A percentile compares a stretch with the other conserved stretches of the same genome.
Conservation (phyloP, 441 rosid species). For the Sinapis alba region DNA sequence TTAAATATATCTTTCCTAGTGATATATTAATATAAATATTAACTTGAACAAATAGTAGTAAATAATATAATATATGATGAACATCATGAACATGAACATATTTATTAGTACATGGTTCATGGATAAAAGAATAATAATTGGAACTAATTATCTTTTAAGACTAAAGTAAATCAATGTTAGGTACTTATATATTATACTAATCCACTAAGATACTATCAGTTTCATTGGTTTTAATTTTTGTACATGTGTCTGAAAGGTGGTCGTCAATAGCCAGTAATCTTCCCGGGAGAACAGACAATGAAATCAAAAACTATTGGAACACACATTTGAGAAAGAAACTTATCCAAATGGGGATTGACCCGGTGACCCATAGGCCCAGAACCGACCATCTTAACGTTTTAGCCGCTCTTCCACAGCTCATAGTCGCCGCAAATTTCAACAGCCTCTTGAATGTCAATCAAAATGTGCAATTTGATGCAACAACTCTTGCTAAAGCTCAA, state of each 20-base stretch:
- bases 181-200: conserved; percentile 18
- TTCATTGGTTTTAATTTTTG: background rate
- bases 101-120: conserved; percentile 6
- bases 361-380: conserved; percentile 59
- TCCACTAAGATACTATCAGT: conserved; percentile 16
- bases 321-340: conserved; percentile 64
- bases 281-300: conserved; percentile 73
- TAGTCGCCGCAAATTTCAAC: conserved; percentile 44
- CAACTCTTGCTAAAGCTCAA: conserved; percentile 60
- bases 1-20: background rate
- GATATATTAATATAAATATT: background rate
- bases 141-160: conserved; percentile 13
- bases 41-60: too few relatives aligned
- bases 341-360: conserved; percentile 64
- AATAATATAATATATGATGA: too few relatives aligned
- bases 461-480: conserved; percentile 48
- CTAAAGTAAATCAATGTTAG: conserved; percentile 18
- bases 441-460: conserved; percentile 44
- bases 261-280: conserved; percentile 68
- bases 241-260: conserved; percentile 49
- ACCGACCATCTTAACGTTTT: conserved; percentile 52
- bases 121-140: conserved; percentile 4
- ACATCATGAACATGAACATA: too few relatives aligned
- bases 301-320: conserved; percentile 71
- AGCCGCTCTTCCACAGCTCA: conserved; percentile 51